Evolutionary conservation across 2,329 filamentous ascomycete genomes (phyloP).

Genomic region (Pseudodiploospora longispora): DNA sequence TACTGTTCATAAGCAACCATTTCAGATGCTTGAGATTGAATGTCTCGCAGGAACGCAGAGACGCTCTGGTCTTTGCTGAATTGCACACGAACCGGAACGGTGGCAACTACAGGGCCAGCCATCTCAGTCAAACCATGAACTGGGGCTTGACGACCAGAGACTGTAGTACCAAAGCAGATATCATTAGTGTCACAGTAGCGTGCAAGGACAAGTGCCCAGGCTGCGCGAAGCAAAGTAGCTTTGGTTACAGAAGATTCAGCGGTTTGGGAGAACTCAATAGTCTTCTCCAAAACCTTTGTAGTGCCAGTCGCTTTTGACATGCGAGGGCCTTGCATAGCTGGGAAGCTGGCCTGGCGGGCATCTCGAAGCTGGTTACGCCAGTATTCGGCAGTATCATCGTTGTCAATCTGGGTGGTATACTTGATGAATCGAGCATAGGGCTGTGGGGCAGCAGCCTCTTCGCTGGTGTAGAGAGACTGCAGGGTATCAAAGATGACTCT

Average conservation of each 20-base stretch:
- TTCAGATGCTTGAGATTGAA: slow-evolving; percentile 8
- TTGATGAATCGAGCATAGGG: slow-evolving; percentile 4
- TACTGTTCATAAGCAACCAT: slow-evolving; percentile 13
- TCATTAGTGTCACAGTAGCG: background rate
- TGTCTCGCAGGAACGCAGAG: background rate
- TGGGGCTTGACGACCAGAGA: background rate
- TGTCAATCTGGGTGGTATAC: background rate
- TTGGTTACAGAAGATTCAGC: slow-evolving; percentile 2
- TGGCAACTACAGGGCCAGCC: background rate
- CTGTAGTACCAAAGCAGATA: background rate
- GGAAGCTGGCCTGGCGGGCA: background rate
- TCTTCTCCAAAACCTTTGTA: background rate
- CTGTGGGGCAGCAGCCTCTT: background rate
- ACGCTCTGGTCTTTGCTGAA: background rate
- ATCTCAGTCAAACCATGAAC: background rate
- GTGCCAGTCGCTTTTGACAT: background rate
- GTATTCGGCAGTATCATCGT: background rate
- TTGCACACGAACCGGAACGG: background rate
- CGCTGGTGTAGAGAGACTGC: background rate
- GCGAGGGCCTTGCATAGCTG: background rate
- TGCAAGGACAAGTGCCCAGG: background rate
- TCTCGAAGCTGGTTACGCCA: background rate
- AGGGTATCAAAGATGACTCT: slow-evolving; percentile 3
- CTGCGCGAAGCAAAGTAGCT: background rate
- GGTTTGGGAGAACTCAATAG: background rate